Percentiles rank a stretch among this genome's conserved stretches.
phyloP scores from a whole-genome alignment of 495 filamentous ascomycete genomes.

The Aspergillus mulundensis region DNA sequence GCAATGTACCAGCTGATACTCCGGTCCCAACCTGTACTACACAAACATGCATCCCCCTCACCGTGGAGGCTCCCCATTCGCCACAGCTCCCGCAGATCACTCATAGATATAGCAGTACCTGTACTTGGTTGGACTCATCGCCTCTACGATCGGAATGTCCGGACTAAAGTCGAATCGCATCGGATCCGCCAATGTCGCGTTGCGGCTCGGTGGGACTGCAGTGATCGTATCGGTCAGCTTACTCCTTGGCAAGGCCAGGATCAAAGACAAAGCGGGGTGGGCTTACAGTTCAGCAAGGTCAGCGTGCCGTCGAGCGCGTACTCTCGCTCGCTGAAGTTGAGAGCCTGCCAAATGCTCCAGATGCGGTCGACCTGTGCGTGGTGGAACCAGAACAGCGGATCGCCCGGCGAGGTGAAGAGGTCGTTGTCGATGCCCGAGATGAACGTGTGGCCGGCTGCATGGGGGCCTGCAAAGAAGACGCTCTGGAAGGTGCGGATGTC shows the following conservation, averaged over 20 bases:
- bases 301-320: not conserved
- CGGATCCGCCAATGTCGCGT: not conserved
- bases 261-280: not conserved
- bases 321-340: slow-evolving; percentile 5
- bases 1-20: not conserved
- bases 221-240: not conserved
- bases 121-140: slow-evolving; percentile 4
- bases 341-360: slow-evolving; percentile 51
- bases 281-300: not conserved
- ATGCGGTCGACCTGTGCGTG: slow-evolving; percentile 46
- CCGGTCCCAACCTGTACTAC: not conserved
- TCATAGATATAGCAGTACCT: not conserved
- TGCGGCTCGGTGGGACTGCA: not conserved
- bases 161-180: not conserved
- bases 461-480: not conserved
- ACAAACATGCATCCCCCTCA: not conserved
- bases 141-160: not conserved
- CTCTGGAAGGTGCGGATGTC: not conserved
- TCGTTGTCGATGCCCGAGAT: not conserved
- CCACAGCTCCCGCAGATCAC: not conserved
- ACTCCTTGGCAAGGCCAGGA: too few species aligned
- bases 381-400: slow-evolving; percentile 51
- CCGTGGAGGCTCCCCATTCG: not conserved
- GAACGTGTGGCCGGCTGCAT: slow-evolving; percentile 1
- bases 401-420: slow-evolving; percentile 10